Conservation (phyloP, 202 grass and related monocot genomes). For the Brachypodium distachyon region DNA sequence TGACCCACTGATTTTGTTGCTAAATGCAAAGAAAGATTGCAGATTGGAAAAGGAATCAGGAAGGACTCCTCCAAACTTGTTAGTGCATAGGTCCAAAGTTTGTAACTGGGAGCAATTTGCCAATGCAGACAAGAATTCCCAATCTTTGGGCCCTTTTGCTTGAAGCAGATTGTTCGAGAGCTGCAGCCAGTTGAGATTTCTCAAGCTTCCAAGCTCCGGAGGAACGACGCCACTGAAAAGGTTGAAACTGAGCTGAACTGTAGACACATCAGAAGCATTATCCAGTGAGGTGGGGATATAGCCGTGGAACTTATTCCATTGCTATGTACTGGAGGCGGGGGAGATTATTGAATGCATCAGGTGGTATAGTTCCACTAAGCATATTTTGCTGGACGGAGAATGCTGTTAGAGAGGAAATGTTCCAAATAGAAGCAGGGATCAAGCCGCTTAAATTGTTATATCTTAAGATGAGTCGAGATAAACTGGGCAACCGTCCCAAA, state of each 20-base stretch:
- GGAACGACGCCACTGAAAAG: conserved; percentile 25
- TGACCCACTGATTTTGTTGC: background rate
- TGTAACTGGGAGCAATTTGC: too few species aligned
- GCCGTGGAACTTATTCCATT: conserved; percentile 6
- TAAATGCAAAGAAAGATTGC: background rate
- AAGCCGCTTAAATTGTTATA: conserved; percentile 1
- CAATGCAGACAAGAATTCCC: background rate
- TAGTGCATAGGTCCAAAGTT: fast-evolving
- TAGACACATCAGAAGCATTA: background rate
- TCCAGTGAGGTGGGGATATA: background rate
- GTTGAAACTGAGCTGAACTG: background rate
- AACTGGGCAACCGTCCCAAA: background rate
- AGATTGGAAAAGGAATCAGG: conserved; percentile 10
- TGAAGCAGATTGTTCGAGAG: background rate
- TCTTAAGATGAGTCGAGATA: background rate
- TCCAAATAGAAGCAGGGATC: conserved; percentile 27
- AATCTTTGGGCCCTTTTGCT: background rate
- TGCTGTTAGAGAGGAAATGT: background rate
- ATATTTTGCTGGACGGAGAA: background rate
- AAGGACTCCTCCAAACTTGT: background rate
- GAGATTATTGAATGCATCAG: background rate
- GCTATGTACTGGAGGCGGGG: fast-evolving
- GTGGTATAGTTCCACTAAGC: conserved; percentile 8
- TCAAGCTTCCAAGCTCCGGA: too few species aligned
- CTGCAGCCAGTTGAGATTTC: background rate